Evolutionary conservation across 371 early-diverging fungal genomes (phyloP).

Genomic region (Caulochytrium protostelioides): DNA sequence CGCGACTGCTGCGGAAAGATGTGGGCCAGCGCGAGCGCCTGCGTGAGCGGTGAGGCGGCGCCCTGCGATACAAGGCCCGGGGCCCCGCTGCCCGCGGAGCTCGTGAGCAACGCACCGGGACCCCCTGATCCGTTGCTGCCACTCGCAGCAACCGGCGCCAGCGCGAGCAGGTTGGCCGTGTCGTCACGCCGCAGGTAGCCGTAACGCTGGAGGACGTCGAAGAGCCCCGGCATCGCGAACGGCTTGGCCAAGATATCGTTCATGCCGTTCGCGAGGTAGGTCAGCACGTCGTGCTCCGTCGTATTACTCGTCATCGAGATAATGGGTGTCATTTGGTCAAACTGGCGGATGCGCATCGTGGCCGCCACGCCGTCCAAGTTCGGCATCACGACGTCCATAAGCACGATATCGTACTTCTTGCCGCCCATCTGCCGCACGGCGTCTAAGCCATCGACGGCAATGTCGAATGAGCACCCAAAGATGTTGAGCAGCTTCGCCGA

Average conservation of each 20-base stretch:
- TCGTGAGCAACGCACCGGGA: too few relatives aligned
- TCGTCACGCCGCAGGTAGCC: too few relatives aligned
- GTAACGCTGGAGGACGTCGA: too few relatives aligned
- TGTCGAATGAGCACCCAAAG: slow-evolving; percentile 47
- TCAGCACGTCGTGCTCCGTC: slow-evolving; percentile 38
- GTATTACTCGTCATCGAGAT: slow-evolving; percentile 60
- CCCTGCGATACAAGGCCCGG: too few relatives aligned
- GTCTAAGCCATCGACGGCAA: slow-evolving; percentile 47
- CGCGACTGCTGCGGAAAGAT: too few relatives aligned
- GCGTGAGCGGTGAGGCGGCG: too few relatives aligned
- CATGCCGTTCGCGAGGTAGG: slow-evolving; percentile 55
- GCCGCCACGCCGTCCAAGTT: slow-evolving; percentile 43
- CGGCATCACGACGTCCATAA: slow-evolving; percentile 63
- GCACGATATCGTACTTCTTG: slow-evolving; percentile 48
- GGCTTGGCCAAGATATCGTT: slow-evolving; percentile 61
- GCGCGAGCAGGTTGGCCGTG: too few relatives aligned
- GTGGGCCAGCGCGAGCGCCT: too few relatives aligned
- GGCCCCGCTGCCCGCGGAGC: too few relatives aligned
- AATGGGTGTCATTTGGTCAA: slow-evolving; percentile 46
- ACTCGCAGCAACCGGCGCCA: too few relatives aligned
- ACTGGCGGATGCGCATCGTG: slow-evolving; percentile 47
- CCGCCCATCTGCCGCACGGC: slow-evolving; percentile 35
- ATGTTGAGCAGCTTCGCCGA: slow-evolving; percentile 36
- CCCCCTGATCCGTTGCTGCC: too few relatives aligned
- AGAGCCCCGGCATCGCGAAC: slow-evolving; percentile 37